Evolutionary conservation across 2,329 filamentous ascomycete genomes (phyloP).

Genomic region (Phaeosphaeriaceae sp.): DNA sequence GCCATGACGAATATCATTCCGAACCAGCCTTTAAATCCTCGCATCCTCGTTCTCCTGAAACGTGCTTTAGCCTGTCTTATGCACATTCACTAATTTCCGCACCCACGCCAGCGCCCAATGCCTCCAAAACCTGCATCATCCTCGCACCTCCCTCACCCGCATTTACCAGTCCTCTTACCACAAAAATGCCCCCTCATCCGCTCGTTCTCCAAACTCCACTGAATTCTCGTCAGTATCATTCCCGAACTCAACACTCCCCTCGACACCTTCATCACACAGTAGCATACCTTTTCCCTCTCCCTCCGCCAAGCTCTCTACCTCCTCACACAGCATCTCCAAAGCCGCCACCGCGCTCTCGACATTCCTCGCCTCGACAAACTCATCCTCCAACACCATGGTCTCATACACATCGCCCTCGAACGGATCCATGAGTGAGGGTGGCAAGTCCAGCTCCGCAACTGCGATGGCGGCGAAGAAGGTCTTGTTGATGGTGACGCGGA

Average conservation of each 20-base stretch:
- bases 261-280: too few species aligned
- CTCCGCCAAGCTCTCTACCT: background rate
- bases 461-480: background rate
- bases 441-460: background rate
- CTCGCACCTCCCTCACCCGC: background rate
- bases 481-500: background rate
- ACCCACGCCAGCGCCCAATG: too few species aligned
- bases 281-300: background rate
- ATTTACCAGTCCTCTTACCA: background rate
- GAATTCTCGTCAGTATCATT: too few species aligned
- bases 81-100: too few species aligned
- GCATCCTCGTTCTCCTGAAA: too few species aligned
- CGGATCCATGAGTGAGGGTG: background rate
- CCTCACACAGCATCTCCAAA: background rate
- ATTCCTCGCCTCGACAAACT: background rate
- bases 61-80: too few species aligned
- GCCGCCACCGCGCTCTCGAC: background rate
- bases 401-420: background rate
- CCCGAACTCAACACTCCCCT: too few species aligned
- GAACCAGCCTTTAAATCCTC: too few species aligned
- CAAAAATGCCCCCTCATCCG: background rate
- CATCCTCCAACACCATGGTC: slow-evolving; percentile 1
- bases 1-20: background rate
- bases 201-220: too few species aligned
- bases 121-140: background rate